These are phyloP conservation scores for Pulveroboletus sp. DNA, from an alignment of 768 basidiomycete species.

Conservation along the genomic window DNA sequence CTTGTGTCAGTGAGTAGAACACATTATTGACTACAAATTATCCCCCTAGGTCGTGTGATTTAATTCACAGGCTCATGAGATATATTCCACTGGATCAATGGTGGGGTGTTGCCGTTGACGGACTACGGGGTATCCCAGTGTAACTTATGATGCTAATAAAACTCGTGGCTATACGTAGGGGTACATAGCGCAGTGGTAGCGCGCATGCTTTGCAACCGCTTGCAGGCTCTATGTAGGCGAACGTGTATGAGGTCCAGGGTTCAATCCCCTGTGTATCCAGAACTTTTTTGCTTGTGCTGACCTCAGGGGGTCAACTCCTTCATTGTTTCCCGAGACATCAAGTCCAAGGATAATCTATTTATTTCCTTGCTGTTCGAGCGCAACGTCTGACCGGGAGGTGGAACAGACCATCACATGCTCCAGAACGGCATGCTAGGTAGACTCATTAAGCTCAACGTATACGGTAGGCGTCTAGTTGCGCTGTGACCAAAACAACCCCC, in stretches of 20 bases:
- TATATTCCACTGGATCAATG: no score
- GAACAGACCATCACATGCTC: background rate
- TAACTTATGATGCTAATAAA: no score
- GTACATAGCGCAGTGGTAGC: slow-evolving; percentile 33
- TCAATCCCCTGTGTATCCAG: slow-evolving; percentile 40
- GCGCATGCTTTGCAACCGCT: slow-evolving; percentile 36
- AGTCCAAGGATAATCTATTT: background rate
- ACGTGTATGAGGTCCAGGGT: slow-evolving; percentile 39
- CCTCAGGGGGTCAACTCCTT: no score
- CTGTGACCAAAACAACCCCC: background rate
- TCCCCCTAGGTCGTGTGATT: no score
- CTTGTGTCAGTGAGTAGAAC: no score
- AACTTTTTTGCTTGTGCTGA: slow-evolving; percentile 6
- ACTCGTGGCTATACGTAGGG: background rate
- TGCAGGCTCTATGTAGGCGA: slow-evolving; percentile 1
- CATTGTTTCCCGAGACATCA: background rate
- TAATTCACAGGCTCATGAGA: no score
- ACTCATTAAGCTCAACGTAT: slow-evolving; percentile 9
- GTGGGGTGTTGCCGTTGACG: no score
- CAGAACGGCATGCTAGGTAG: slow-evolving; percentile 2
- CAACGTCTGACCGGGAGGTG: no score
- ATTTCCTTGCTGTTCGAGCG: no score
- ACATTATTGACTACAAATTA: no score
- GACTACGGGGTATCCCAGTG: no score
- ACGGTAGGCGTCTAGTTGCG: slow-evolving; percentile 1